Base-by-base conservation (phyloP, 192 early-diverging fungal species). In the Coemansia sp. region DNA sequence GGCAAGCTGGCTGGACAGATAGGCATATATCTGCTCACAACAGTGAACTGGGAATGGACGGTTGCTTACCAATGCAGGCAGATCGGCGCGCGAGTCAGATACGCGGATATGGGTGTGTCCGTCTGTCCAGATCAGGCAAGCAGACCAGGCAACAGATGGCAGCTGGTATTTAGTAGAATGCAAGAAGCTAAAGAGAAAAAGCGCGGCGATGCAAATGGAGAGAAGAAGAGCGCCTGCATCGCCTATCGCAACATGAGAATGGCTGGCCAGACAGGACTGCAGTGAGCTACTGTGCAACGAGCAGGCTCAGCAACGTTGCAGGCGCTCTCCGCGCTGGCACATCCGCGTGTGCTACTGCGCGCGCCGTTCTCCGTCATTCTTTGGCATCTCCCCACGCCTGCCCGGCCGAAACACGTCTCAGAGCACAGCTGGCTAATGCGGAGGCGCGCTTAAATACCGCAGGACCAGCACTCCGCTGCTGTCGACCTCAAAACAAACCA, bases 401-500 rank as follows among this genome's bases (percentile, higher is more conserved):
- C 56, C 59, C 11, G 25, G 24, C 10, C 41, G 43, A 25, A 7
- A 21, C 38, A 24, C 23, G 59, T 60, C 45, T 60, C 59, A 60
- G 43, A 60, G 43, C 14, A 21, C 59, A 24, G 43, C 25, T 14
- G 41, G 6, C 27, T 48, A 48, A 5, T 29, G 60, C 4, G 48
- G 60, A 35, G 60, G 17, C 1, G 43, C 5, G 60, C 56, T 22
- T 69, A 54, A 58, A 51, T 37, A 35, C 59, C 35, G 52, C 39
- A 75, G 45, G 23, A 63, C 73, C 59, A 69, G 53, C 35, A 29
- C 32, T 15, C 73, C 73, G 29, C 49, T 41, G 24, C 29, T 49
- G 43, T 62, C 62, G 38, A 60, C 45, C 54, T 68, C 73, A 22
- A 75, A 75, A 12, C 73, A 62, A 22, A 69, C 51, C 25, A 29